Base-by-base conservation (phyloP, 73 alveolate genomes). In the Paramecium biaurelia region DNA sequence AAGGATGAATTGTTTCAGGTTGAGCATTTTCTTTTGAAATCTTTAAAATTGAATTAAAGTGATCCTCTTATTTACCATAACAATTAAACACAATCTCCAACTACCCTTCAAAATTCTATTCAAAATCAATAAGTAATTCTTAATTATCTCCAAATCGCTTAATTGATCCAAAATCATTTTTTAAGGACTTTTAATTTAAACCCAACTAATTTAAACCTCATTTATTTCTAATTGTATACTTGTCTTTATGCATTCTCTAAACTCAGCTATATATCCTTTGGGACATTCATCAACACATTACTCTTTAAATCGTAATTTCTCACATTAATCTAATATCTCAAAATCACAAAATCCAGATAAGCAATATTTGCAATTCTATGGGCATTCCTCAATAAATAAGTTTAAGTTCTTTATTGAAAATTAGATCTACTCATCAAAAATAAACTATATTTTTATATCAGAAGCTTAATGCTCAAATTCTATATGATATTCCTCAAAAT, bases 261-360 rank as follows among this genome's bases (percentile, higher is more conserved):
- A 63, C 28, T 63, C 84, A 63, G 26, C 49, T 63, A 63, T 12
- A 26, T 26, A 30, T 63, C 84, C 84, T 32, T 63, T 32, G 0
- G 84, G 84, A 30, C 84, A 63, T 63, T 63, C 84, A 63, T 63
- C 84, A 30, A 63, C 84, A 12, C 84, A 63, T 63, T 26, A 30
- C 0, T 63, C 43, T 23, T 63, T 63, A 63, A 30, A 63, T 63
- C 24, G 10, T 63, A 63, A 63, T 63, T 63, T 63, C 12, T 63
- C 84, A 63, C 84, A 63, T 20, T 63, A 63, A 26, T 63, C 84
- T 12, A 63, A 26, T 32, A 63, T 30, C 45, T 63, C 30, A 2
- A 63, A 26, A 0, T 63, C 41, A 63, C 84, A 63, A 30, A 9
- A 63, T 63, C 84, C 84, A 26, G 84, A 63, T 63, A 63, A 32